These are phyloP conservation scores for Globisporangium paddicum DNA, from an alignment of 352 stramenopile genomes.

Conservation along the genomic window DNA sequence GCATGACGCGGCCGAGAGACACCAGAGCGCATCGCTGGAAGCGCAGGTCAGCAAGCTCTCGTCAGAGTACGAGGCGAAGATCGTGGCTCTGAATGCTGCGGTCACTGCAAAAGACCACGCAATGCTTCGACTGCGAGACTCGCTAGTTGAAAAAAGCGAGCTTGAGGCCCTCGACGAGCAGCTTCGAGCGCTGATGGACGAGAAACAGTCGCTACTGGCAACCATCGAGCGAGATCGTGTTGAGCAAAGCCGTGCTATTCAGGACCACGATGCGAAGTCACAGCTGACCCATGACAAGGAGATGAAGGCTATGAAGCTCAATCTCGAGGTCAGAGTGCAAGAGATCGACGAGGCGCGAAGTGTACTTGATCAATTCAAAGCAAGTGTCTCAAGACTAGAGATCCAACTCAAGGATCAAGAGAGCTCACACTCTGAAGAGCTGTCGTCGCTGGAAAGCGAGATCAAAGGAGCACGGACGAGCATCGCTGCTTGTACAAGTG, in stretches of 20 bases:
- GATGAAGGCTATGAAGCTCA: slow-evolving; percentile 31
- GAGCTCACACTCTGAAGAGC: slow-evolving; percentile 27
- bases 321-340: slow-evolving; percentile 32
- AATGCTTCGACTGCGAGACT: slow-evolving; percentile 32
- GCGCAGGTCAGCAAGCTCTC: slow-evolving; percentile 36
- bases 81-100: slow-evolving; percentile 34
- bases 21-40: slow-evolving; percentile 30
- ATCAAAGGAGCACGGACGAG: slow-evolving; percentile 37
- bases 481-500: slow-evolving; percentile 27
- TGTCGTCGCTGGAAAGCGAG: slow-evolving; percentile 32
- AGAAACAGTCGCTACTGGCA: slow-evolving; percentile 50
- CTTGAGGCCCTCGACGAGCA: slow-evolving; percentile 40
- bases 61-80: slow-evolving; percentile 45
- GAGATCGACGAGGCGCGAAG: slow-evolving; percentile 37
- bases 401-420: slow-evolving; percentile 28
- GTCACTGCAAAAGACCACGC: slow-evolving; percentile 44
- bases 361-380: slow-evolving; percentile 31
- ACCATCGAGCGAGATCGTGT: slow-evolving; percentile 32
- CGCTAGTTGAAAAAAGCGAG: slow-evolving; percentile 44
- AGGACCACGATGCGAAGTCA: slow-evolving; percentile 32
- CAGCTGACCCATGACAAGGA: slow-evolving; percentile 29
- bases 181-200: slow-evolving; percentile 30
- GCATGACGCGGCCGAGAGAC: slow-evolving; percentile 30
- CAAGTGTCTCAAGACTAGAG: slow-evolving; percentile 33
- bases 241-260: slow-evolving; percentile 26